These are phyloP conservation scores for Jaminaea rosea DNA, from an alignment of 1,284 basidiomycete genomes.

Conservation along the genomic window DNA sequence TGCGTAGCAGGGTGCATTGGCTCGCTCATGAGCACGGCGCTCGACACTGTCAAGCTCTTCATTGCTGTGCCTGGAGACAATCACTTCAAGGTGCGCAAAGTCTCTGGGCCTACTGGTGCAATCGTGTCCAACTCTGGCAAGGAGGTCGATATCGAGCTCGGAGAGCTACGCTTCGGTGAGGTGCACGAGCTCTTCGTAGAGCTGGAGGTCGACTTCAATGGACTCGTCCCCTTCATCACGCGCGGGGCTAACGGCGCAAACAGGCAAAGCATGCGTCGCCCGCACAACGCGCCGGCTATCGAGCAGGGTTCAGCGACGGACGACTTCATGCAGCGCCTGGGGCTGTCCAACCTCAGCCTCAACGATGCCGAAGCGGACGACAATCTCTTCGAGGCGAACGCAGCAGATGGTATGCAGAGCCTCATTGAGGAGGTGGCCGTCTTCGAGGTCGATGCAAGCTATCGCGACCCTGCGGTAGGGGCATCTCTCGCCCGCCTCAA, in stretches of 20 bases:
- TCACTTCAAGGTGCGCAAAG: constrained; percentile 35
- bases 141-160: constrained; percentile 88
- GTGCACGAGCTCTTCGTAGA: constrained; percentile 37
- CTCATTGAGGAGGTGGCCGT: constrained; percentile 39
- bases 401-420: constrained; percentile 16
- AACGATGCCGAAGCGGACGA: constrained; percentile 6
- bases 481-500: constrained; percentile 17
- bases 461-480: constrained; percentile 26
- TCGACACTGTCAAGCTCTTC: constrained; percentile 34
- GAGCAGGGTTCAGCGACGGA: constrained; percentile 37
- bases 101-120: constrained; percentile 26
- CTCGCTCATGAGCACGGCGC: constrained; percentile 35
- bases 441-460: constrained; percentile 34
- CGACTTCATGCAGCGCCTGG: constrained; percentile 40
- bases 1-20: constrained; percentile 38
- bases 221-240: constrained; percentile 14
- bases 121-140: constrained; percentile 75
- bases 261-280: not conserved
- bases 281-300: constrained; percentile 14
- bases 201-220: constrained; percentile 33
- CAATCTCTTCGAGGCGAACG: not conserved
- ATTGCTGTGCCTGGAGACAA: constrained; percentile 37
- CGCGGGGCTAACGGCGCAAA: not conserved
- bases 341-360: constrained; percentile 30
- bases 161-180: constrained; percentile 54